A percentile compares a stretch with the other conserved stretches of the same genome.
Conservation (phyloP, 371 early-diverging fungal genomes). For the Mucor sp. region DNA sequence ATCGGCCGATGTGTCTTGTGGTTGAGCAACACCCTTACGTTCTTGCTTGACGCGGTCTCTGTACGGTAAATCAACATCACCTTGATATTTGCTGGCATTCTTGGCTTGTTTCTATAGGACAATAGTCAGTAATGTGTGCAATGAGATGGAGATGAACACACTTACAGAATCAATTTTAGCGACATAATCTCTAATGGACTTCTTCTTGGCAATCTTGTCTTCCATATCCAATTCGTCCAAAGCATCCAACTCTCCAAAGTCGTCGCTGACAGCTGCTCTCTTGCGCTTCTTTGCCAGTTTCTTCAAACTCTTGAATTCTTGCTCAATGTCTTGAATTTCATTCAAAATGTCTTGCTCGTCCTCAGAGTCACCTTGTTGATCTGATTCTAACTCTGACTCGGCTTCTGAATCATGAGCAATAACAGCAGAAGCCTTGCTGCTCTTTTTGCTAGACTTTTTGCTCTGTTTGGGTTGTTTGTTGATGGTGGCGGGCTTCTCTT, state of each 20-base stretch:
- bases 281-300: slow-evolving; percentile 50
- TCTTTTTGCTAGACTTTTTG: background rate
- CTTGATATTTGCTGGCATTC: slow-evolving; percentile 54
- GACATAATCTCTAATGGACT: slow-evolving; percentile 73
- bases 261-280: slow-evolving; percentile 51
- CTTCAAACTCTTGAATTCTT: slow-evolving; percentile 54
- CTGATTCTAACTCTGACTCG: slow-evolving; percentile 22
- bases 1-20: slow-evolving; percentile 60
- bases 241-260: slow-evolving; percentile 80
- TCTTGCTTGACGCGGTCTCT: slow-evolving; percentile 56
- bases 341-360: slow-evolving; percentile 36
- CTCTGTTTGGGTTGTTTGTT: background rate
- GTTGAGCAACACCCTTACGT: slow-evolving; percentile 62
- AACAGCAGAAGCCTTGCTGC: background rate
- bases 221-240: slow-evolving; percentile 78
- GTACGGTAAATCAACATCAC: slow-evolving; percentile 81
- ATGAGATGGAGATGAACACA: background rate
- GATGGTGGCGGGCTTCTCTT: background rate
- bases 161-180: slow-evolving; percentile 71
- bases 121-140: background rate
- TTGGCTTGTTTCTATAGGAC: slow-evolving; percentile 41
- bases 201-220: slow-evolving; percentile 76
- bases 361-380: slow-evolving; percentile 34
- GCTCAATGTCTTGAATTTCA: slow-evolving; percentile 45
- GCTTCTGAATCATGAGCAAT: background rate